phyloP scores from a whole-genome alignment of 345 rosid genomes.

The Hibiscus trionum region DNA sequence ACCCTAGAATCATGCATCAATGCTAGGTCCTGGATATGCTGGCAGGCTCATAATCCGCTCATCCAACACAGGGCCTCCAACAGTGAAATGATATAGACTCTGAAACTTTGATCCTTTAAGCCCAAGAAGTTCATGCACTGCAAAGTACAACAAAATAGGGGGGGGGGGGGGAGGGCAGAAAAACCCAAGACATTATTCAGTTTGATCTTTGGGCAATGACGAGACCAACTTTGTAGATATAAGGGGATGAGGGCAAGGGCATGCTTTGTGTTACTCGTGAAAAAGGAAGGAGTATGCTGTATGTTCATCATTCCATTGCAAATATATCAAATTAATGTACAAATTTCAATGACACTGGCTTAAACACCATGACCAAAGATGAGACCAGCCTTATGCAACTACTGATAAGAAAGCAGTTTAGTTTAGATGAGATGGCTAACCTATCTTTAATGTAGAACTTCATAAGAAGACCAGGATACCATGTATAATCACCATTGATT shows the following conservation, averaged over 20 bases:
- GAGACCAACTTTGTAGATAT: background rate
- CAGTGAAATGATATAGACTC: conserved; percentile 78
- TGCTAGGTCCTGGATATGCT: conserved; percentile 73
- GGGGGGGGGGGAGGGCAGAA: background rate
- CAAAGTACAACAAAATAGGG: background rate
- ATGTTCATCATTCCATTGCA: background rate
- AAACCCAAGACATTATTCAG: background rate
- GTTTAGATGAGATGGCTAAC: background rate
- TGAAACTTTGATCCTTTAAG: conserved; percentile 55
- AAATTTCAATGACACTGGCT: background rate
- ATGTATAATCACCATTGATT: background rate
- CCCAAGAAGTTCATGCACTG: conserved; percentile 75
- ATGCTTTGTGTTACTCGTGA: background rate
- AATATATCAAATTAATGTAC: background rate
- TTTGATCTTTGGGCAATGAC: background rate
- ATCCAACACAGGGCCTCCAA: conserved; percentile 77
- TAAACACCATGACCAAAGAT: background rate
- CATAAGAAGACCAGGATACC: background rate
- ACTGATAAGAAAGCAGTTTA: background rate
- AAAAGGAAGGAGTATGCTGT: background rate
- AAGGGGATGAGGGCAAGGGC: background rate
- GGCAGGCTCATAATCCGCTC: conserved; percentile 86
- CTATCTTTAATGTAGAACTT: conserved; percentile 2
- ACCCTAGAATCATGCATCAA: conserved; percentile 38
- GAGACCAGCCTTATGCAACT: background rate